Evolutionary conservation across 129 eudicot species (phyloP).

Genomic region (Helianthus tuberosus): DNA sequence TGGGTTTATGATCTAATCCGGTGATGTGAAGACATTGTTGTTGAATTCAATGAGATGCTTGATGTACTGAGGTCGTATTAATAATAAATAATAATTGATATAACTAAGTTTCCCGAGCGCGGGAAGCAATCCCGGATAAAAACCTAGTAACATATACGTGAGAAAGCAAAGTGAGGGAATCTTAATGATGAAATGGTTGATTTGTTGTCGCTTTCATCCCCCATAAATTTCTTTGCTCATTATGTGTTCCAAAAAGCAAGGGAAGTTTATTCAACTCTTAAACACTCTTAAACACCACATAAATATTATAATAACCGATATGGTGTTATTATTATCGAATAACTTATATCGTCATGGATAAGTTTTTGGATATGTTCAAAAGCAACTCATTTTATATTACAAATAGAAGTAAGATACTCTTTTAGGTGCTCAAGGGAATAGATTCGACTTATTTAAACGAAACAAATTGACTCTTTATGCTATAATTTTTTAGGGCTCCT

Average conservation of each 20-base stretch:
- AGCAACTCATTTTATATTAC: not conserved
- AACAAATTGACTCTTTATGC: not conserved
- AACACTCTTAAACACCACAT: not conserved
- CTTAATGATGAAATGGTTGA: constrained; percentile 29
- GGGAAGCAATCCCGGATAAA: no score
- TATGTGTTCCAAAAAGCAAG: constrained; percentile 25
- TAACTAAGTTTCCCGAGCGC: no score
- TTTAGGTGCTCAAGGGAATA: not conserved
- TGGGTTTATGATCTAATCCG: no score
- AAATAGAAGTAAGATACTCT: not conserved
- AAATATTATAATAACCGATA: not conserved
- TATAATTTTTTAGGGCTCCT: not conserved
- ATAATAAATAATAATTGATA: no score
- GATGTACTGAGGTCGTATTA: no score
- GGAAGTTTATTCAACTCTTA: constrained; percentile 11
- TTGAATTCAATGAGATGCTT: no score
- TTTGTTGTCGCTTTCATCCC: constrained; percentile 13
- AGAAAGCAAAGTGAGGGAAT: constrained; percentile 7
- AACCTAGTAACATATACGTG: not conserved
- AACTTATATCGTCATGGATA: not conserved
- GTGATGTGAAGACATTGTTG: no score
- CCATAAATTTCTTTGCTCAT: not conserved
- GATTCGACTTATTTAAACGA: not conserved
- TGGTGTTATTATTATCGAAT: not conserved
- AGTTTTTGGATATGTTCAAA: not conserved